Base-by-base conservation (phyloP, 2,329 filamentous ascomycete species). In the Pyricularia sp. region DNA sequence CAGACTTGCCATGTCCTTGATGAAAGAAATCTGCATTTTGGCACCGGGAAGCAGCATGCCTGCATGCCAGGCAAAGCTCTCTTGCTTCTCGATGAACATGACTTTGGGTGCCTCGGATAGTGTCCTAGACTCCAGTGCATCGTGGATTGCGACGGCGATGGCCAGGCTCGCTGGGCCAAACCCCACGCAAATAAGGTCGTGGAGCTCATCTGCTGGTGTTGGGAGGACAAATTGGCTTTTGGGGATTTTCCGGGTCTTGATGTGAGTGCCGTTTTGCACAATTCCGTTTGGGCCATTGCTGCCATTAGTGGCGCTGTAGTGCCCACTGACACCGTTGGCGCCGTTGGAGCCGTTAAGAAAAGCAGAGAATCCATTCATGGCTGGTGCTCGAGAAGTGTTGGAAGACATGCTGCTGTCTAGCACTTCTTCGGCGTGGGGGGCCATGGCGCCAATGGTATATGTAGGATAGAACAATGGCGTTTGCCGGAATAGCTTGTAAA, bases 1-100 rank as follows among this genome's bases (percentile, higher is more conserved):
- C 73, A 97, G 84, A 3, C 92, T 95, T 3, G 94, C 94, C 78
- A 98, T 87, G 77, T 98, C 94, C 81, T 98, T 98, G 81, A 98
- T 86, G 82, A 97, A 98, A 11, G 92, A 96, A 74, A 98, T 98
- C 78, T 98, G 94, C 94, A 98, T 98, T 81, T 91, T 93, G 68
- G 94, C 92, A 5, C 93, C 94, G 0, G 93, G 92, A 3, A 98
- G 86, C 70, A 97, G 88, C 94, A 98, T 98, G 70, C 94, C 94
- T 0, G 93, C 89, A 79, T 98, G 94, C 94, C 94, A 98, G 70
- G 91, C 88, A 76, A 98, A 98, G 65, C 85, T 81, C 36, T 83
- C 76, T 79, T 98, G 94, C 78, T 92, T 91, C 82, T 98, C 94
- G 28, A 98, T 80, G 79, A 97, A 98, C 64, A 92, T 85, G 3